phyloP scores from a whole-genome alignment of 179 eudicot species.

The Gypsophila paniculata region DNA sequence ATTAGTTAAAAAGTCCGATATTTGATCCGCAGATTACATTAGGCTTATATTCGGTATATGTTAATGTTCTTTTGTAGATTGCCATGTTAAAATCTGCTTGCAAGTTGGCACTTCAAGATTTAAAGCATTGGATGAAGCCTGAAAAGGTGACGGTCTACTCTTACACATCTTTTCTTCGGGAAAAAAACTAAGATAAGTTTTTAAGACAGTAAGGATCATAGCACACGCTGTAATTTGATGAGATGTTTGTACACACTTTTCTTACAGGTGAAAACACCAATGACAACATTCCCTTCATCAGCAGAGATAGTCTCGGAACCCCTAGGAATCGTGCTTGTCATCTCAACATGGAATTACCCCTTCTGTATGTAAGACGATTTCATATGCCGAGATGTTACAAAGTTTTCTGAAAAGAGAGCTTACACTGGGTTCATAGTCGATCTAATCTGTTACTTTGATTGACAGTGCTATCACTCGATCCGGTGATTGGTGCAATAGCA shows the following conservation, averaged over 20 bases:
- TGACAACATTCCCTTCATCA: slow-evolving; percentile 44
- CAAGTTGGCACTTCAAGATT: slow-evolving; percentile 33
- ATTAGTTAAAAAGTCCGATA: background rate
- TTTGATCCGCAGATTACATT: background rate
- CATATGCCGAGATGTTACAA: background rate
- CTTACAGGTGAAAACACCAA: slow-evolving; percentile 38
- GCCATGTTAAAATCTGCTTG: slow-evolving; percentile 34
- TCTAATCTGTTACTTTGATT: background rate
- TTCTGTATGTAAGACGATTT: slow-evolving; percentile 36
- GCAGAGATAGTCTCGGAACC: slow-evolving; percentile 51
- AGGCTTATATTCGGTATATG: background rate
- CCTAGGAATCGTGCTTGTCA: slow-evolving; percentile 44
- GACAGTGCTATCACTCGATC: slow-evolving; percentile 72
- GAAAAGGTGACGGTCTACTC: slow-evolving; percentile 32
- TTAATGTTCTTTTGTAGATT: slow-evolving; percentile 26
- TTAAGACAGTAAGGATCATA: too few relatives aligned
- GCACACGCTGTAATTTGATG: too few relatives aligned
- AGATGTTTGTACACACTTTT: background rate
- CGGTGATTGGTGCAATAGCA: slow-evolving; percentile 51
- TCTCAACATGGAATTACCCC: slow-evolving; percentile 53
- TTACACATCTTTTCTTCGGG: background rate
- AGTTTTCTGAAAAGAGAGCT: background rate
- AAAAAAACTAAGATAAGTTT: background rate
- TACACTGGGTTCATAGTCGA: background rate
- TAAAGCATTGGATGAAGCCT: slow-evolving; percentile 45